Percentiles rank a stretch among this genome's conserved stretches.
Conservation (phyloP, 306 rosid genomes). For the Vigna radiata region DNA sequence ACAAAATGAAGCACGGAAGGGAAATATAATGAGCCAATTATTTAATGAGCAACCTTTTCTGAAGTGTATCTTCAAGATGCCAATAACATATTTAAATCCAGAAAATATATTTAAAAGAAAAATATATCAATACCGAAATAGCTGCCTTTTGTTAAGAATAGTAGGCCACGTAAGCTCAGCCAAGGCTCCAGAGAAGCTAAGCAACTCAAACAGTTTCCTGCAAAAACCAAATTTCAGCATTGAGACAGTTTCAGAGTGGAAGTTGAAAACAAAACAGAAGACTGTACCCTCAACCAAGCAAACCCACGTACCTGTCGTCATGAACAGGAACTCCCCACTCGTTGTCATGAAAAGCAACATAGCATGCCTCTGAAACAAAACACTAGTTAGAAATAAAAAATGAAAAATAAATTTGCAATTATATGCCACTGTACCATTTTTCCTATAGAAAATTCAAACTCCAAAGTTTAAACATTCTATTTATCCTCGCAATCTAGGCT, state of each 20-base stretch:
- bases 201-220: slow-evolving; percentile 80
- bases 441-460: not conserved
- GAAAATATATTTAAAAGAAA: not conserved
- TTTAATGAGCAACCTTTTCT: slow-evolving; percentile 38
- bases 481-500: slow-evolving; percentile 37
- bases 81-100: slow-evolving; percentile 6
- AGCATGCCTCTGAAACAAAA: slow-evolving; percentile 60
- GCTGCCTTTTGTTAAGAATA: slow-evolving; percentile 65
- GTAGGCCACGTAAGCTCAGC: slow-evolving; percentile 81
- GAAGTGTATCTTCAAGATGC: not conserved
- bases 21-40: slow-evolving; percentile 14
- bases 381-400: slow-evolving; percentile 42
- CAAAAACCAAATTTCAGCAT: slow-evolving; percentile 23
- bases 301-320: slow-evolving; percentile 68
- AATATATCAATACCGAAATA: slow-evolving; percentile 65
- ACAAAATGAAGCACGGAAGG: slow-evolving; percentile 28
- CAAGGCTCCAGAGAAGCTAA: slow-evolving; percentile 81
- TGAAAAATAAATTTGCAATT: slow-evolving; percentile 15
- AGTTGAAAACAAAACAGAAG: slow-evolving; percentile 41
- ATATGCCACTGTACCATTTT: not conserved
- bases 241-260: slow-evolving; percentile 39
- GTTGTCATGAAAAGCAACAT: slow-evolving; percentile 71
- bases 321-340: slow-evolving; percentile 85
- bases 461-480: slow-evolving; percentile 7
- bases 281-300: slow-evolving; percentile 35